Base-by-base conservation (phyloP, 805 yeast genomes). In the Lachancea nothofagi region DNA sequence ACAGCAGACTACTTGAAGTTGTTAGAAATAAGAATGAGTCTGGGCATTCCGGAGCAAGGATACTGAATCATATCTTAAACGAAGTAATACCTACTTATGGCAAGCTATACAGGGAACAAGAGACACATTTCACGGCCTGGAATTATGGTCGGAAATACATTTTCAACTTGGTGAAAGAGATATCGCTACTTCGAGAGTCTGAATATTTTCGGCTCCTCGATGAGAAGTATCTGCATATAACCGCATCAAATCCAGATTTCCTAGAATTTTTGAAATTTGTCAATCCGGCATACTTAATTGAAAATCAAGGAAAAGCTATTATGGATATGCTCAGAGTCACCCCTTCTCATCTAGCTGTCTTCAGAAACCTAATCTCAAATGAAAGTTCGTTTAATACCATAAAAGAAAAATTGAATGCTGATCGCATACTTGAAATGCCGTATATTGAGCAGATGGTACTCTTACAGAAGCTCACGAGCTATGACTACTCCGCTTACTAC, bases 371-470 rank as follows among this genome's bases (percentile, higher is more conserved):
- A 2, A 32, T 55, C 1, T 23, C 50, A 1, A 39, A 48, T 32
- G 42, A 44, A 21, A 27, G 42, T 9, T 46, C 51, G 13, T 59
- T 60, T 30, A n/a, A 44, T 3, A 26, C 48, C 10, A 38, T 60
- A 7, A 49, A 50, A 34, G 34, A 34, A 13, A 42, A 48, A 13
- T 27, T 59, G 9, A 46, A 44, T 2, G 36, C 59, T 6, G 47
- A 41, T 9, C 12, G 40, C 3, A 48, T 60, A 9, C 26, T 56
- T 22, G 30, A 35, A 4, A 40, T 60, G 51, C 63, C 64, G 21
- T 60, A 57, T 38, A 33, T 49, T 34, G 64, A 59, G 41, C 62
- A 57, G 40, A 55, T 60, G 61, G 54, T 51, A 7, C 27, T 60
- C 13, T 33, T 57, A 6, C 51, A 56, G 39, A 48, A 48, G 22